Evolutionary conservation across 1,139 yeast species (phyloP).

Genomic region (Geotrichum bryndzae): DNA sequence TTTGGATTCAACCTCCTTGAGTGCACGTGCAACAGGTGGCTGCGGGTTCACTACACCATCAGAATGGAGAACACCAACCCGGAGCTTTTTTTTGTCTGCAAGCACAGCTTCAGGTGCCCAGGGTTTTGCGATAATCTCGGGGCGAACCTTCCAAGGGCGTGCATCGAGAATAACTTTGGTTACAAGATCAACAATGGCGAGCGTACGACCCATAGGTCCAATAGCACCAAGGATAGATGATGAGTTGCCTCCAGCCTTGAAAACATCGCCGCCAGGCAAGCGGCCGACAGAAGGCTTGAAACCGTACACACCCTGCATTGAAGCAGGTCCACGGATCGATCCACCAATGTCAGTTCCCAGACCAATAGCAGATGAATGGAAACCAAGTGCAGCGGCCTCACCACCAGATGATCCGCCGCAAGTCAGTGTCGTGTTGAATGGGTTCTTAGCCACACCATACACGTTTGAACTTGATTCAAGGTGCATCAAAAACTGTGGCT

Average conservation of each 20-base stretch:
- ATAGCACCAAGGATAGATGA: conserved; percentile 41
- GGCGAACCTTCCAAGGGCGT: conserved; percentile 54
- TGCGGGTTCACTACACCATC: conserved; percentile 38
- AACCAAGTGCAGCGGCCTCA: conserved; percentile 52
- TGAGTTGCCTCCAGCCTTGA: conserved; percentile 47
- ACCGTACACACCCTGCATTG: conserved; percentile 50
- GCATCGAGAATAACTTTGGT: conserved; percentile 48
- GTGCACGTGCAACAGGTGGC: conserved; percentile 48
- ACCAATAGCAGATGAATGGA: conserved; percentile 47
- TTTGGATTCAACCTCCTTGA: conserved; percentile 32
- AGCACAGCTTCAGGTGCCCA: conserved; percentile 43
- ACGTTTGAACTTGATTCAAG: conserved; percentile 44
- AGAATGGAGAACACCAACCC: conserved; percentile 33
- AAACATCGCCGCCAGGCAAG: conserved; percentile 38
- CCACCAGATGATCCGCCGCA: conserved; percentile 62
- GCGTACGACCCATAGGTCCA: conserved; percentile 45
- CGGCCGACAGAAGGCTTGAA: conserved; percentile 46
- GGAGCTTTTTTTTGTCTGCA: conserved; percentile 32
- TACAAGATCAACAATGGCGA: conserved; percentile 53
- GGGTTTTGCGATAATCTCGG: conserved; percentile 42
- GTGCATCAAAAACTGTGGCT: conserved; percentile 54
- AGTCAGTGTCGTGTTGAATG: conserved; percentile 42
- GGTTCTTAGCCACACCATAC: conserved; percentile 46
- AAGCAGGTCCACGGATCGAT: conserved; percentile 52
- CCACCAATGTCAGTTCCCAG: conserved; percentile 66